Conservation (phyloP, 1,284 basidiomycete species). For the Pterulicium gracile region DNA sequence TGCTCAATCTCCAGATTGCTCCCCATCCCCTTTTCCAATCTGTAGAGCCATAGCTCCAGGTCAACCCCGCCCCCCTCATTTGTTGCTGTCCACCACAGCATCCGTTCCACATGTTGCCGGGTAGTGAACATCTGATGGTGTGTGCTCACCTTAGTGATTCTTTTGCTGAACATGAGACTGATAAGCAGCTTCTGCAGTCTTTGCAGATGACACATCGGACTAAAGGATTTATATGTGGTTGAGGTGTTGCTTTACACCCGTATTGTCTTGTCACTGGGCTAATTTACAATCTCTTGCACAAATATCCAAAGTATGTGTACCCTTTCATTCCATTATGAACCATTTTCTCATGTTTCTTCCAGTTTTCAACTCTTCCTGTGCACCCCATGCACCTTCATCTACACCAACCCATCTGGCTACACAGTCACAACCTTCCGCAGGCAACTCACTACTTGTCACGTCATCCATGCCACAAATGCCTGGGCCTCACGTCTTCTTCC, state of each 20-base stretch:
- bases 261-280: slow-evolving; percentile 48
- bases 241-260: slow-evolving; percentile 43
- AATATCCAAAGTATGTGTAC: slow-evolving; percentile 25
- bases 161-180: not conserved
- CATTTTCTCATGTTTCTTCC: slow-evolving; percentile 1
- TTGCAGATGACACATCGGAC: slow-evolving; percentile 30
- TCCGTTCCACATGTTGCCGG: not conserved
- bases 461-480: slow-evolving; percentile 75
- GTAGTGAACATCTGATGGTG: not conserved
- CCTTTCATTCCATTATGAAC: slow-evolving; percentile 1
- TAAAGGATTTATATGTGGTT: slow-evolving; percentile 36
- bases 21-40: too few species aligned
- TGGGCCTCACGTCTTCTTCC: slow-evolving; percentile 64
- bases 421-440: slow-evolving; percentile 45
- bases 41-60: too few species aligned
- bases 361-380: slow-evolving; percentile 40
- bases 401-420: slow-evolving; percentile 23
- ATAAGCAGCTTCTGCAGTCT: slow-evolving; percentile 19
- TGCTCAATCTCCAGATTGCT: too few species aligned
- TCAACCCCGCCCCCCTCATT: too few species aligned
- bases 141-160: not conserved
- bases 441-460: slow-evolving; percentile 37
- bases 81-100: too few species aligned
- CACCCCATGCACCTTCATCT: slow-evolving; percentile 37
- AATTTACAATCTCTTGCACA: slow-evolving; percentile 32